Evolutionary conservation across 2,329 filamentous ascomycete species (phyloP).

Genomic region (Claviceps humidiphila): DNA sequence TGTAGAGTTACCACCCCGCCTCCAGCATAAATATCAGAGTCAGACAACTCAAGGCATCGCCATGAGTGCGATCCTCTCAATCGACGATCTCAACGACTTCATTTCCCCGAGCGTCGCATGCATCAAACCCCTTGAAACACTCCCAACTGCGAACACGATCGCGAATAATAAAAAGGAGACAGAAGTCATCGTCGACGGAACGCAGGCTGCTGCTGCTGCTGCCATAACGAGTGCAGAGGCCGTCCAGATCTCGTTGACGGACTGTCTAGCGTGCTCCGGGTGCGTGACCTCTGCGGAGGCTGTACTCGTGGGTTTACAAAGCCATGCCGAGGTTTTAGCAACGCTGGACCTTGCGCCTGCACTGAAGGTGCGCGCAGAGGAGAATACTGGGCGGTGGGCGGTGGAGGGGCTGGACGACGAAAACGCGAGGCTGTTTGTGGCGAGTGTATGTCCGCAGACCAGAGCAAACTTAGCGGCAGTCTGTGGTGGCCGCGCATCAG

Average conservation of each 20-base stretch:
- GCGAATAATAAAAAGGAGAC: constrained; percentile 32
- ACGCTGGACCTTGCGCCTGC: constrained; percentile 58
- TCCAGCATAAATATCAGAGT: too few species aligned
- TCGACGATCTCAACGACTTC: constrained; percentile 97
- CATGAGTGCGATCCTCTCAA: constrained; percentile 96
- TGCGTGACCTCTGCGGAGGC: constrained; percentile 97
- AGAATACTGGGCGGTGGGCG: constrained; percentile 13
- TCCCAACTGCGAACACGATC: constrained; percentile 44
- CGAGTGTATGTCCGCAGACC: constrained; percentile 84
- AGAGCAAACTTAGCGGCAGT: constrained; percentile 80
- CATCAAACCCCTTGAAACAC: constrained; percentile 91
- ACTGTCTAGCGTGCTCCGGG: constrained; percentile 93
- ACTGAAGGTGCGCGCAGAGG: constrained; percentile 21
- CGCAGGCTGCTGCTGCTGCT: constrained; percentile 37
- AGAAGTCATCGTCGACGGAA: constrained; percentile 90
- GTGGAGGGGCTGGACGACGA: constrained; percentile 42
- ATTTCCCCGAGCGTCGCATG: constrained; percentile 95
- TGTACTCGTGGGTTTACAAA: constrained; percentile 89
- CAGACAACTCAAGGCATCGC: constrained; percentile 12
- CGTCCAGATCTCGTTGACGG: constrained; percentile 88
- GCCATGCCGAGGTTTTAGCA: constrained; percentile 77
- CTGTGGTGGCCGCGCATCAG: constrained; percentile 57
- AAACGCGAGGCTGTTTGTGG: constrained; percentile 70
- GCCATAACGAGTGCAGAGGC: constrained; percentile 46
- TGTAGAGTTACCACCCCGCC: too few species aligned